Evolutionary conservation across 1,284 basidiomycete genomes (phyloP), one percentile per base, ranked within the genome.

Genomic region (Peniophora sp.): DNA sequence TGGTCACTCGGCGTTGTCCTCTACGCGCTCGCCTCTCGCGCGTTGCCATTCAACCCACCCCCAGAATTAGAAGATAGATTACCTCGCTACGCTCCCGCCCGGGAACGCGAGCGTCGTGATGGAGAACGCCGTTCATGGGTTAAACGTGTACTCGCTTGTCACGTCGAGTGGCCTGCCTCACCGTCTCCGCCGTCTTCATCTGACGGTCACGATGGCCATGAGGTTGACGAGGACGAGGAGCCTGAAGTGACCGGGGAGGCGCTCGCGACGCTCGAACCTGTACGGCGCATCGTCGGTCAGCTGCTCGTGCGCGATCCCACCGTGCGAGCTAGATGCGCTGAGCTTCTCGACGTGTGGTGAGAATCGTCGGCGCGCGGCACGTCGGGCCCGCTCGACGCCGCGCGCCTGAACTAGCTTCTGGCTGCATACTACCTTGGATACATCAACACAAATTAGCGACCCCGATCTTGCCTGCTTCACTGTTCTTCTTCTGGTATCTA

Each of bases 1-100:
- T 97, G 92, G 92, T 89, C 91, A 2, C 82, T 89, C 54, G 91
- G 91, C 0, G 85, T 93, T 3, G 89, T 93, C 35, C 69, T 92
- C 3, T 95, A 83, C 65, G 88, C 85, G 9, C 71, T 93, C 41
- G 73, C 84, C 6, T 81, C 77, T 16, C 76, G 90, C 48, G 70
- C 68, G 24, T 61, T 87, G 50, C 84, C 83, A 2, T 87, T 85
- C 63, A 81, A 59, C 38, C 45, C 50, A 51, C 47, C 14, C 35
- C 35, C 8, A 46, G 50, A 2, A 41, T 48, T 27, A 51, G 52
- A 3, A 49, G 45, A 5, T 43, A 44, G 11, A 44, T n/a, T 50
- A 47, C 11, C 59, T n/a, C 39, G 39, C 52, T 32, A 32, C 27
- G 27, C 27, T 5, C 27, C 27, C 5, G 27, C 27, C 5, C 3